A percentile compares a stretch with the other conserved stretches of the same genome.
These are phyloP conservation scores for Didymellaceae sp. DNA, from an alignment of 2,329 filamentous ascomycete genomes.

Conservation along the genomic window DNA sequence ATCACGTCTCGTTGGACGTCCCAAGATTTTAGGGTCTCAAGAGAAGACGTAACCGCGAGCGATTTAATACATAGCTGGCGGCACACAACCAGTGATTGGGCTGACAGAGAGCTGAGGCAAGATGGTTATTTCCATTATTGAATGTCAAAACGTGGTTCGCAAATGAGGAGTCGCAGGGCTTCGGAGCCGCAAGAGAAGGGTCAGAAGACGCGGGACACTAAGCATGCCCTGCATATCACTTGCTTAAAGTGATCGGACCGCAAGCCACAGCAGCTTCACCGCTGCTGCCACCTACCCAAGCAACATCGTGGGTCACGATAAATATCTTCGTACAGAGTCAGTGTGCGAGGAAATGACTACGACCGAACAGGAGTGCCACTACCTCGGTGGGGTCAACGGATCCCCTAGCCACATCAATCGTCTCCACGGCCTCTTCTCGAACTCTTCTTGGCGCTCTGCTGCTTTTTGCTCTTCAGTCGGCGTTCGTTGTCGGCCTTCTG, in stretches of 20 bases:
- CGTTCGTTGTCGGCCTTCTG: constrained; percentile 65
- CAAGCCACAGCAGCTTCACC: constrained; percentile 28
- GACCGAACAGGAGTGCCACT: constrained; percentile 7
- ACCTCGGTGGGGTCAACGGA: constrained; percentile 11
- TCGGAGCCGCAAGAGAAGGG: no score
- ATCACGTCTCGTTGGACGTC: no score
- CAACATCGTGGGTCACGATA: constrained; percentile 22
- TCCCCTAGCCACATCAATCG: constrained; percentile 31
- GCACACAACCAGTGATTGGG: no score
- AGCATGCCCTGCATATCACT: constrained; percentile 28
- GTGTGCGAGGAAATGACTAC: constrained; percentile 6
- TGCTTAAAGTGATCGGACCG: constrained; percentile 23
- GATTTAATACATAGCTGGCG: no score
- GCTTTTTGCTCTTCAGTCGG: constrained; percentile 64
- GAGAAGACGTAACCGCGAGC: no score
- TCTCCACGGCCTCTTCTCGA: constrained; percentile 53
- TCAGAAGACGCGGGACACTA: constrained; percentile 23
- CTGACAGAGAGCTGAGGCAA: no score
- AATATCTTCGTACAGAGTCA: constrained; percentile 9
- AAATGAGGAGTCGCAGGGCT: no score
- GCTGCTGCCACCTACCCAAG: constrained; percentile 25
- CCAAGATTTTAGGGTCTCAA: no score
- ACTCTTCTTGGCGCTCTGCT: constrained; percentile 67
- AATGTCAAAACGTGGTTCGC: no score
- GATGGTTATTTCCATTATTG: no score